Percentiles rank a stretch among this genome's conserved stretches.
phyloP scores from a whole-genome alignment of 345 rosid species.

The Fremontodendron californicum region DNA sequence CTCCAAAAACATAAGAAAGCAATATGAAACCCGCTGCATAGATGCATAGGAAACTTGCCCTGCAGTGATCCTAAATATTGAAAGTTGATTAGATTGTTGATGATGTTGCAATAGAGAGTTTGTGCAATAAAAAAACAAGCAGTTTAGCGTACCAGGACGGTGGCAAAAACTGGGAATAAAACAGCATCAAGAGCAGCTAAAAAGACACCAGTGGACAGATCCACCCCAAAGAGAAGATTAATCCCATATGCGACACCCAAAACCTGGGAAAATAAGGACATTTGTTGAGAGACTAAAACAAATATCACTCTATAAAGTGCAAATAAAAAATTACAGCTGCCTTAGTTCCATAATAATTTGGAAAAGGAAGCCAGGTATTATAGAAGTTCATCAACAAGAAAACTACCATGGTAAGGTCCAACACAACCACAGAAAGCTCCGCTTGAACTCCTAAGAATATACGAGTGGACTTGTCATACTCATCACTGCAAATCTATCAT shows the following conservation, averaged over 20 bases:
- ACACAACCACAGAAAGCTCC: slow-evolving; percentile 62
- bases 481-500: slow-evolving; percentile 73
- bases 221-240: slow-evolving; percentile 82
- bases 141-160: slow-evolving; percentile 55
- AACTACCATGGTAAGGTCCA: slow-evolving; percentile 83
- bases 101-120: neutral
- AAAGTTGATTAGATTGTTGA: slow-evolving; percentile 17
- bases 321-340: slow-evolving; percentile 3
- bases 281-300: slow-evolving; percentile 15
- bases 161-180: slow-evolving; percentile 71
- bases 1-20: slow-evolving; percentile 61
- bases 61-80: slow-evolving; percentile 55
- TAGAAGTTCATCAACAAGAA: neutral
- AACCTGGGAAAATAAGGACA: slow-evolving; percentile 47
- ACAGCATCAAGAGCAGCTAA: slow-evolving; percentile 83
- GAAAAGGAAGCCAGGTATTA: slow-evolving; percentile 1
- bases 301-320: neutral
- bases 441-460: slow-evolving; percentile 81
- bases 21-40: slow-evolving; percentile 56
- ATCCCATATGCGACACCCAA: slow-evolving; percentile 89
- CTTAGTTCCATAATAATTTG: neutral
- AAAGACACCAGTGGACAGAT: slow-evolving; percentile 72
- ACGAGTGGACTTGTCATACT: slow-evolving; percentile 77
- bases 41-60: slow-evolving; percentile 50
- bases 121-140: neutral